Conservation (phyloP, 139 green algal species). For the Diplosphaera chodatii region DNA sequence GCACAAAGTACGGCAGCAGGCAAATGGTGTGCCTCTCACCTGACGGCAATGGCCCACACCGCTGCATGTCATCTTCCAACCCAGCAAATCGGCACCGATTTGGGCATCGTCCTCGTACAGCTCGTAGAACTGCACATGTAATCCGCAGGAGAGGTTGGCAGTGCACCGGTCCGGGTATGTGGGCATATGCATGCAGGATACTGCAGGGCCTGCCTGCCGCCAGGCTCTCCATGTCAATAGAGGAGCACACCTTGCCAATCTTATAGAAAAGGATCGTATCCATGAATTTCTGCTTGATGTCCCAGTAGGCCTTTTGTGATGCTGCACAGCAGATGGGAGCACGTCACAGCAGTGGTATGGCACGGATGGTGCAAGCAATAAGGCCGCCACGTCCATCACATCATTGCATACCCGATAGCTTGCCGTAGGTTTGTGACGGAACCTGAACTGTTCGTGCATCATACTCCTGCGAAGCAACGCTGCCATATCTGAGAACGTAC, state of each 20-base stretch:
- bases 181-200: background rate
- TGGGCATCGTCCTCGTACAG: constrained; percentile 38
- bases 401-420: constrained; percentile 22
- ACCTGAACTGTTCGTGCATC: constrained; percentile 19
- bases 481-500: no score
- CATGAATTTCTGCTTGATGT: constrained; percentile 23
- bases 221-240: background rate
- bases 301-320: constrained; percentile 11
- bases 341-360: background rate
- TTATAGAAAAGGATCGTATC: constrained; percentile 35
- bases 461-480: constrained; percentile 25
- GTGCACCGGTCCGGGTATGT: background rate
- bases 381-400: no score
- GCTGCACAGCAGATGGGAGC: background rate
- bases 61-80: constrained; percentile 38
- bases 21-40: constrained; percentile 21
- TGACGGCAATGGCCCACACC: constrained; percentile 47
- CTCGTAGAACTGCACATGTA: constrained; percentile 31
- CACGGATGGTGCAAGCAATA: no score
- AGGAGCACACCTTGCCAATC: constrained; percentile 12
- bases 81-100: constrained; percentile 21
- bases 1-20: no score
- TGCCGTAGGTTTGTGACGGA: constrained; percentile 6
- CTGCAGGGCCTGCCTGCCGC: no score
- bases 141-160: background rate